Base-by-base conservation (phyloP, 1,284 basidiomycete species). In the Cryptococcus sp. region DNA sequence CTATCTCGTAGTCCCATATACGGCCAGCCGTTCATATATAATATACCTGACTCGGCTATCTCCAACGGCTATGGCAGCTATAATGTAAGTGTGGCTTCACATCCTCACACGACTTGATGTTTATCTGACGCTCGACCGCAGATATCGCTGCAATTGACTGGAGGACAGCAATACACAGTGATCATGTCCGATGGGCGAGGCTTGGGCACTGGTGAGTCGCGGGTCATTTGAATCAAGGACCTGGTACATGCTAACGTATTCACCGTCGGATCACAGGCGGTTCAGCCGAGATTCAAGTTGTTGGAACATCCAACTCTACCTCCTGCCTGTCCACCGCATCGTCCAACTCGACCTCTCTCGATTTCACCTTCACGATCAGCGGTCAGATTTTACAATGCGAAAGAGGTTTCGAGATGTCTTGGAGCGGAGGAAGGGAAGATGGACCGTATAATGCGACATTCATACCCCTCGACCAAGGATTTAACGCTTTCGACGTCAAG, bases 221-320 rank as follows among this genome's bases (percentile, higher is more conserved):
- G 8, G 31, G 2, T 35, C 31, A 4, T 13, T 35, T 10, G 3
- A 2, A 10, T 10, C 31, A 35, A 35, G 31, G 10, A 35, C 8
- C 8, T 2, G 7, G 8, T 10, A 13, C 7, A 35, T 35, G 31
- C 31, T 35, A 8, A 35, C 13, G 5, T 10, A 13, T 42, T 20
- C 23, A 4, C 25, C 8, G 81, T 89, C 31, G 17, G 42, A 0
- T 87, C 88, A 1, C 82, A 83, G 66, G 88, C 85, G 72, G 85
- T 84, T 45, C 84, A 22, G 65, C 70, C 22, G 63, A 67, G 44
- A 60, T 74, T 35, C 70, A 70, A 44, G 50, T 48, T 10, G 61
- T 68, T 42, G 45, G 46, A 23, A 20, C 57, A 3, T 64, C 69
- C 6, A 52, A 56, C 38, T 25, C 61, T 15, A 61, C 70, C 27